Evolutionary conservation across 108 stramenopile species (phyloP).

Genomic region (Bacterosira constricta): DNA sequence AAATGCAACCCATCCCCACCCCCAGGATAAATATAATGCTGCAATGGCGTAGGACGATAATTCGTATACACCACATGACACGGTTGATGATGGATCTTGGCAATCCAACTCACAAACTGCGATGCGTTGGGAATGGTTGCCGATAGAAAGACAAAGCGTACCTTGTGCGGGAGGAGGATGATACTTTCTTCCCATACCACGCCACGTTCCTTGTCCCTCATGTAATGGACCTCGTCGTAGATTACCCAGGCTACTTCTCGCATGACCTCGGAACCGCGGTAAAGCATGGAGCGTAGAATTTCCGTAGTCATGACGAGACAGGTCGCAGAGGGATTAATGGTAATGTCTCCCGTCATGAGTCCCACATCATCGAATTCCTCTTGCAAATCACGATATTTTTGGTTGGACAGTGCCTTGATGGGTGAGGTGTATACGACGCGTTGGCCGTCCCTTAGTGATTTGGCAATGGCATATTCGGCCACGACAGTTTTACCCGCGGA

Average conservation of each 20-base stretch:
- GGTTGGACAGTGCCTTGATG: conserved; percentile 98
- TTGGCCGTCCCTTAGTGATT: conserved; percentile 89
- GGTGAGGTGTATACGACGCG: conserved; percentile 99
- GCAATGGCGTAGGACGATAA: conserved; percentile 97
- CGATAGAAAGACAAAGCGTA: conserved; percentile 96
- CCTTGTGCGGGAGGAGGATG: conserved; percentile 91
- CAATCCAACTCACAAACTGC: conserved; percentile 94
- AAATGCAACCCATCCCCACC: conserved; percentile 96
- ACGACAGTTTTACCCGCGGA: conserved; percentile 94
- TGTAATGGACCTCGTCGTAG: conserved; percentile 99
- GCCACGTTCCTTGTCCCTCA: conserved; percentile 93
- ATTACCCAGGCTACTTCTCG: conserved; percentile 98
- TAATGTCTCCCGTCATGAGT: conserved; percentile 99
- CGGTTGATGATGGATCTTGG: conserved; percentile 96
- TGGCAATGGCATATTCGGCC: conserved; percentile 97
- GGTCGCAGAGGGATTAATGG: conserved; percentile 95
- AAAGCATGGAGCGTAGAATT: conserved; percentile 98
- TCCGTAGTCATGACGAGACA: conserved; percentile 99
- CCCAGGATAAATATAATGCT: conserved; percentile 97
- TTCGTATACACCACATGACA: conserved; percentile 99
- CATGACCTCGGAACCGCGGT: conserved; percentile 98
- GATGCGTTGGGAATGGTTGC: conserved; percentile 98
- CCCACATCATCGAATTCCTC: conserved; percentile 96
- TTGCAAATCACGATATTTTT: conserved; percentile 98
- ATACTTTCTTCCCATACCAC: conserved; percentile 96